These are phyloP conservation scores for Hypomontagnella submonticulosa DNA, from an alignment of 495 filamentous ascomycete species.

Conservation along the genomic window DNA sequence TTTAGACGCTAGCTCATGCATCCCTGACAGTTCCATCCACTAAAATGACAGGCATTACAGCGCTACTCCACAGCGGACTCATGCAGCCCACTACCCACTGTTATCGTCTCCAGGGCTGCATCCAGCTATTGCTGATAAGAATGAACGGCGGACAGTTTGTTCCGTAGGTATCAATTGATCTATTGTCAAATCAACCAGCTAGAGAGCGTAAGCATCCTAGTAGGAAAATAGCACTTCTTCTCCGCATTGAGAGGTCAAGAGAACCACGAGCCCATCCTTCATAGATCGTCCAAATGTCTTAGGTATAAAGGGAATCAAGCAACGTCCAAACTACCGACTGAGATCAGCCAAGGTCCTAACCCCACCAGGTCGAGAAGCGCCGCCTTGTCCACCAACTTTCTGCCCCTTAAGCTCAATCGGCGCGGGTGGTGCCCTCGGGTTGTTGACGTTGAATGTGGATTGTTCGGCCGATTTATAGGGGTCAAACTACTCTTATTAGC, in stretches of 20 bases:
- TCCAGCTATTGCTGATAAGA: slow-evolving; percentile 2
- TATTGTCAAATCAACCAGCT: too few species aligned
- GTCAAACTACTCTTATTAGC: slow-evolving; percentile 63
- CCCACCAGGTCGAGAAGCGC: slow-evolving; percentile 44
- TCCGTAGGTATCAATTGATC: slow-evolving; percentile 2
- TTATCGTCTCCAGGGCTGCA: too few species aligned
- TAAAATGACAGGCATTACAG: slow-evolving; percentile 29
- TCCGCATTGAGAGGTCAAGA: too few species aligned
- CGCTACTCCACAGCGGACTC: slow-evolving; percentile 13
- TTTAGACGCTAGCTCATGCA: slow-evolving; percentile 25
- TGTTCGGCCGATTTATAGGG: slow-evolving; percentile 71
- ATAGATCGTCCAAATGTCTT: too few species aligned
- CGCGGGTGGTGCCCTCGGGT: slow-evolving; percentile 39
- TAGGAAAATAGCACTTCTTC: too few species aligned
- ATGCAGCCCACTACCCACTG: too few species aligned
- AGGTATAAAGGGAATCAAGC: not conserved
- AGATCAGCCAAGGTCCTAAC: slow-evolving; percentile 59
- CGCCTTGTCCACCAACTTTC: slow-evolving; percentile 39
- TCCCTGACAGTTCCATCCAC: slow-evolving; percentile 24
- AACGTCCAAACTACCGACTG: slow-evolving; percentile 8
- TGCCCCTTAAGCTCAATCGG: slow-evolving; percentile 31
- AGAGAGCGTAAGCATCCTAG: too few species aligned
- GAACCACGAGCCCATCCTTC: too few species aligned
- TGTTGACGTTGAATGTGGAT: slow-evolving; percentile 70
- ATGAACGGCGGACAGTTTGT: not conserved